Evolutionary conservation across 345 rosid species (phyloP).

Genomic region (Lumnitzera racemosa): DNA sequence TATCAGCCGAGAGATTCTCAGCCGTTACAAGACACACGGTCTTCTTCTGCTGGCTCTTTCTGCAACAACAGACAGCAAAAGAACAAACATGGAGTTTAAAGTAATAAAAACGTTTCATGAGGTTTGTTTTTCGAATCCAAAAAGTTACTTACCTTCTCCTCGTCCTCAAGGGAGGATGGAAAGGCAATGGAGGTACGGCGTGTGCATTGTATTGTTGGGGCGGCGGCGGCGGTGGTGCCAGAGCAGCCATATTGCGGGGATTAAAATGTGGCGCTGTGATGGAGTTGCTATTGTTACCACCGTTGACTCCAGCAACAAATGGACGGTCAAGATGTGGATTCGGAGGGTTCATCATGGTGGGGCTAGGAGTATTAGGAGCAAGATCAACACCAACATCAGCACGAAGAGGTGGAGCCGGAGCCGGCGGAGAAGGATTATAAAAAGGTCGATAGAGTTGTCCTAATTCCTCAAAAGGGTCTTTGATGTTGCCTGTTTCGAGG

Average conservation of each 20-base stretch:
- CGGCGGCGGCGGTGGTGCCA: too few species aligned
- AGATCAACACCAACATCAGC: neutral
- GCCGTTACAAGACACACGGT: slow-evolving; percentile 58
- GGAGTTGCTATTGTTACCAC: too few species aligned
- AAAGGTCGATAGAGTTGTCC: slow-evolving; percentile 54
- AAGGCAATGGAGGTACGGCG: too few species aligned
- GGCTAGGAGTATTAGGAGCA: slow-evolving; percentile 2
- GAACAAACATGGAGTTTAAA: neutral
- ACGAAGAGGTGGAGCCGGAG: neutral
- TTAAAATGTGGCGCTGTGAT: too few species aligned
- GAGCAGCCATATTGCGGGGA: too few species aligned
- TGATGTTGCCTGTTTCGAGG: neutral
- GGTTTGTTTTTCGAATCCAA: neutral
- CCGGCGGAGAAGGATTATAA: slow-evolving; percentile 7
- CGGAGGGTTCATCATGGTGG: neutral
- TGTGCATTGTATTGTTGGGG: too few species aligned
- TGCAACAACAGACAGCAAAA: slow-evolving; percentile 16
- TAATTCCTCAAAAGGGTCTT: slow-evolving; percentile 32
- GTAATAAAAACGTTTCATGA: slow-evolving; percentile 28
- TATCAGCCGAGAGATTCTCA: slow-evolving; percentile 68
- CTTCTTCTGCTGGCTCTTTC: slow-evolving; percentile 66
- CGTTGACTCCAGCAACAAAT: too few species aligned
- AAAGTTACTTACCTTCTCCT: too few species aligned
- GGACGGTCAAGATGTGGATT: too few species aligned
- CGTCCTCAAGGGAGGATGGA: too few species aligned